Conservation (phyloP, 2,329 filamentous ascomycete genomes). For the Fusarium solani-melongenae region DNA sequence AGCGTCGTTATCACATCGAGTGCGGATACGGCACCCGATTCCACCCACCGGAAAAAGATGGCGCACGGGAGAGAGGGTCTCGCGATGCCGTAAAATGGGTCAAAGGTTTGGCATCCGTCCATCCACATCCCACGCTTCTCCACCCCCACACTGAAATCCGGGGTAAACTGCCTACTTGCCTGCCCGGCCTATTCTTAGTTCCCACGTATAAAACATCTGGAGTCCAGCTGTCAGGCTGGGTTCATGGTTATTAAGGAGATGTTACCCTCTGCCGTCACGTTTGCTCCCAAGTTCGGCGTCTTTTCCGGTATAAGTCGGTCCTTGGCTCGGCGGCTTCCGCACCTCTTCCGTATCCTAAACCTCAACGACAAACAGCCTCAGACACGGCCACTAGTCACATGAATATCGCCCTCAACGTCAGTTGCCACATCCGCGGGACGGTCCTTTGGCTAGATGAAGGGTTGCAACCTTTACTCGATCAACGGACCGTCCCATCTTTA, state of each 20-base stretch:
- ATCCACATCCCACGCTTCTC: slow-evolving; percentile 33
- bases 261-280: slow-evolving; percentile 10
- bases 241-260: slow-evolving; percentile 15
- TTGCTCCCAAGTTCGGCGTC: slow-evolving; percentile 8
- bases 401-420: slow-evolving; percentile 8
- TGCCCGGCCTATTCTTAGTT: slow-evolving; percentile 22
- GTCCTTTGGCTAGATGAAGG: not conserved
- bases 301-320: slow-evolving; percentile 3
- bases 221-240: slow-evolving; percentile 13
- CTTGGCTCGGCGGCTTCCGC: slow-evolving; percentile 10
- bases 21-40: slow-evolving; percentile 25
- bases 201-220: slow-evolving; percentile 24
- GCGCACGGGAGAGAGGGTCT: slow-evolving; percentile 29
- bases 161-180: slow-evolving; percentile 23
- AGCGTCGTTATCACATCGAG: slow-evolving; percentile 8
- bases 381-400: slow-evolving; percentile 22
- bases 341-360: not conserved
- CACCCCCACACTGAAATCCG: slow-evolving; percentile 41
- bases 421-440: slow-evolving; percentile 10
- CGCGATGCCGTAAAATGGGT: slow-evolving; percentile 28
- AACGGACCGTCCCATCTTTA: not conserved
- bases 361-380: slow-evolving; percentile 1
- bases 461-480: not conserved
- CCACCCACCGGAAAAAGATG: slow-evolving; percentile 21
- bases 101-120: slow-evolving; percentile 20